Evolutionary conservation across 2,329 filamentous ascomycete genomes (phyloP).

Genomic region (Verticillium nubilum): DNA sequence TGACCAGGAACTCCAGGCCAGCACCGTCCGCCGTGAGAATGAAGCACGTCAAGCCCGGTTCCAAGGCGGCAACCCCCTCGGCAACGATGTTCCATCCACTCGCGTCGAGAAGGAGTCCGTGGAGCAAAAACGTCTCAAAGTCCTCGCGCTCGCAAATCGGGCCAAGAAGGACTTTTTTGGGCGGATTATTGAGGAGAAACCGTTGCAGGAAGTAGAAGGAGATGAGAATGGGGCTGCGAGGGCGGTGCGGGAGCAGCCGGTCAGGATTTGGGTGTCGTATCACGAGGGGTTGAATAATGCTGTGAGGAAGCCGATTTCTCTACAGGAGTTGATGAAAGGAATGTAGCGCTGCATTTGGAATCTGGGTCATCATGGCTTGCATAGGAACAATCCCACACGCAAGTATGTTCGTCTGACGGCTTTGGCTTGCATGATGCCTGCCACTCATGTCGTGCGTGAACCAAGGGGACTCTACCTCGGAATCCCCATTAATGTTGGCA

Average conservation of each 20-base stretch:
- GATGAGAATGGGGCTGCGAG: constrained; percentile 20
- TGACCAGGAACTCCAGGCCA: constrained; percentile 80
- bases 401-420: too few relatives aligned
- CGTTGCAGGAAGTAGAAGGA: constrained; percentile 34
- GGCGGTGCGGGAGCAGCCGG: constrained; percentile 21
- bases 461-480: too few relatives aligned
- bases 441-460: too few relatives aligned
- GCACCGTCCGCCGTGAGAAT: constrained; percentile 60
- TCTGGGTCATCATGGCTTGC: not conserved
- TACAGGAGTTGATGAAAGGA: constrained; percentile 71
- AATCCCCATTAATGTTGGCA: too few relatives aligned
- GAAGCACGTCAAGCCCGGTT: constrained; percentile 62
- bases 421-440: too few relatives aligned
- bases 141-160: constrained; percentile 24
- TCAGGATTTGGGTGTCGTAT: constrained; percentile 77
- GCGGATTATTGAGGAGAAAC: constrained; percentile 50
- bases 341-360: constrained; percentile 34
- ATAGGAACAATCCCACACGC: too few relatives aligned
- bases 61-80: constrained; percentile 32
- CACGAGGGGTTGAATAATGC: constrained; percentile 91
- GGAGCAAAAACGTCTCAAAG: constrained; percentile 18
- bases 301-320: constrained; percentile 78
- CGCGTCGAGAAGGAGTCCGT: constrained; percentile 34
- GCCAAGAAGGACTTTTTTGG: constrained; percentile 85
- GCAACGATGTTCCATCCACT: constrained; percentile 14